phyloP scores from a whole-genome alignment of 495 filamentous ascomycete genomes.

The Xylaria curta region DNA sequence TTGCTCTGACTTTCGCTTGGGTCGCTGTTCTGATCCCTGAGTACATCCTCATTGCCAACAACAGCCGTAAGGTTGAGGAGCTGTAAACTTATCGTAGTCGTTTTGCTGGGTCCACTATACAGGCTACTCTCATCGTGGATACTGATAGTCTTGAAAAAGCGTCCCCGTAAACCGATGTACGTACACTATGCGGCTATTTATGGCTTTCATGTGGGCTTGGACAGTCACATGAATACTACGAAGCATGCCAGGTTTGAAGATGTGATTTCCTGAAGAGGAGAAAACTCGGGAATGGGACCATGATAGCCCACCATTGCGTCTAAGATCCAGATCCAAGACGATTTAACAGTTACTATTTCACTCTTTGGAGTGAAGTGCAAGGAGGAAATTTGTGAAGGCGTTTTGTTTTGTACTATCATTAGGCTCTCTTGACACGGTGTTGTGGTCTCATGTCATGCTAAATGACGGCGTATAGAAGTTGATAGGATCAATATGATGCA shows the following conservation, averaged over 20 bases:
- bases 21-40: slow-evolving; percentile 48
- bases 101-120: background rate
- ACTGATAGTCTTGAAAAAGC: background rate
- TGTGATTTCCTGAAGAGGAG: background rate
- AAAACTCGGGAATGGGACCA: background rate
- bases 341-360: background rate
- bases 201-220: background rate
- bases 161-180: background rate
- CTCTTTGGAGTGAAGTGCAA: background rate
- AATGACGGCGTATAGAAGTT: background rate
- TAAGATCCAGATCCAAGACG: background rate
- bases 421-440: background rate
- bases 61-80: slow-evolving; percentile 38
- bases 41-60: slow-evolving; percentile 36
- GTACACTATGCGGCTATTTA: background rate
- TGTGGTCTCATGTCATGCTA: background rate
- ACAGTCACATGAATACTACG: background rate
- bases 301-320: background rate
- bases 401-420: background rate
- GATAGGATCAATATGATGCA: background rate
- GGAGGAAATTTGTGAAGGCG: no score
- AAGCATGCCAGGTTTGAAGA: background rate
- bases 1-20: slow-evolving; percentile 57
- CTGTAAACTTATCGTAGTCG: background rate
- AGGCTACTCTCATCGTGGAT: background rate